Percentiles rank a stretch among this genome's conserved stretches.
phyloP scores from a whole-genome alignment of 768 basidiomycete species.

The Naganishia kalamii region DNA sequence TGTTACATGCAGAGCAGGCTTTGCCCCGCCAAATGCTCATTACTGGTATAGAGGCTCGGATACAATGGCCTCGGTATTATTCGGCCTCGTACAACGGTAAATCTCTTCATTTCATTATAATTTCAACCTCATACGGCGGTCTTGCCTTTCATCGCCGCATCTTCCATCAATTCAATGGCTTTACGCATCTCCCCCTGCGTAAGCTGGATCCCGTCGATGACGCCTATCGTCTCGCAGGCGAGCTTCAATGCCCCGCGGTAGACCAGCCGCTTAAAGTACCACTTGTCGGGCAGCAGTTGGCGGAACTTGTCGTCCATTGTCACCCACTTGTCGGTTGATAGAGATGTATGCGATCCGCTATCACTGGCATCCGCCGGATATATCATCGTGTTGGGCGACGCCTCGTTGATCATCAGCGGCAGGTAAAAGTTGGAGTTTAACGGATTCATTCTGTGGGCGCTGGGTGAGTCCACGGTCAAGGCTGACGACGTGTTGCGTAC shows the following conservation, averaged over 20 bases:
- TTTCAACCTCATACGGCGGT: background rate
- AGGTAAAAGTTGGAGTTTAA: constrained; percentile 94
- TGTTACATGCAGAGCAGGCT: no score
- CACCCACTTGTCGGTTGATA: constrained; percentile 53
- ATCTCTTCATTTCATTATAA: no score
- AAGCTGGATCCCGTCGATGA: constrained; percentile 81
- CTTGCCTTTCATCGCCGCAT: constrained; percentile 6
- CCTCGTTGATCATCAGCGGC: constrained; percentile 67
- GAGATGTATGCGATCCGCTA: background rate
- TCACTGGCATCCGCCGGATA: constrained; percentile 5
- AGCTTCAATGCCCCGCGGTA: constrained; percentile 86
- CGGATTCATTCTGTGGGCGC: constrained; percentile 71
- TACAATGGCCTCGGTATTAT: no score
- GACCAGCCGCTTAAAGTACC: constrained; percentile 75
- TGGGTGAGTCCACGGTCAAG: background rate
- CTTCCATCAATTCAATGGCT: constrained; percentile 57
- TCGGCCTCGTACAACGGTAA: no score
- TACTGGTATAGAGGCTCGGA: no score
- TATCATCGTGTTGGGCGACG: constrained; percentile 11
- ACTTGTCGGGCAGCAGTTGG: constrained; percentile 77
- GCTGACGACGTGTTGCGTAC: constrained; percentile 49
- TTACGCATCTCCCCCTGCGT: constrained; percentile 77
- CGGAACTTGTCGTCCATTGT: constrained; percentile 80
- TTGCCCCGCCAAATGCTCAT: no score
- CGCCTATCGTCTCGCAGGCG: constrained; percentile 58